These are phyloP conservation scores for California macrophylla DNA, from an alignment of 441 rosid genomes.

Conservation along the genomic window DNA sequence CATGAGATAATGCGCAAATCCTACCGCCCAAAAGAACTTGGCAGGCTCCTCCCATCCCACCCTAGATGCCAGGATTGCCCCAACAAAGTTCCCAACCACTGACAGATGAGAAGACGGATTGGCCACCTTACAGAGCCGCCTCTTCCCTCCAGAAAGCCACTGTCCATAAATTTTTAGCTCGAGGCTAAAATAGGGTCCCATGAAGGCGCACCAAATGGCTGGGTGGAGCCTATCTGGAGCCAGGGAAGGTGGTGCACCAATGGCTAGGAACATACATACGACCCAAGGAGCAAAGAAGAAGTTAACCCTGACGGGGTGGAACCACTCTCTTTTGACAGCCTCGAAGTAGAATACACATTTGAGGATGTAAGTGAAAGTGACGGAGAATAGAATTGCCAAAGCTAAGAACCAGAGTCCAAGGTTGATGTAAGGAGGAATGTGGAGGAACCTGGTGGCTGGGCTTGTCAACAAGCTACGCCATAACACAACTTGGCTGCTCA, in stretches of 20 bases:
- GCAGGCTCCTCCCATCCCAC: constrained; percentile 89
- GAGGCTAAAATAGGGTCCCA: constrained; percentile 58
- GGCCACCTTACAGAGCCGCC: constrained; percentile 83
- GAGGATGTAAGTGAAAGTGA: constrained; percentile 41
- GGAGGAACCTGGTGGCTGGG: constrained; percentile 64
- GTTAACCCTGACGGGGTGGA: constrained; percentile 75
- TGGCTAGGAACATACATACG: constrained; percentile 57
- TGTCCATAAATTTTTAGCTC: constrained; percentile 90
- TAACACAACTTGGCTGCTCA: constrained; percentile 80
- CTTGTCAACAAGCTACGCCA: constrained; percentile 31
- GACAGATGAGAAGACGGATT: constrained; percentile 82
- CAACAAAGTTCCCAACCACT: constrained; percentile 74
- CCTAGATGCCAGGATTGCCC: constrained; percentile 74
- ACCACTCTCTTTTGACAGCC: constrained; percentile 76
- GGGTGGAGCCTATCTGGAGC: constrained; percentile 23
- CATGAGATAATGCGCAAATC: constrained; percentile 71
- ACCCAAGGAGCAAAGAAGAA: constrained; percentile 94
- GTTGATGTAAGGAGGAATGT: constrained; percentile 35
- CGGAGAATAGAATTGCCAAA: constrained; percentile 32
- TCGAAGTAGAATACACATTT: constrained; percentile 60
- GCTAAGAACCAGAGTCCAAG: constrained; percentile 62
- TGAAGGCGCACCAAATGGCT: constrained; percentile 67
- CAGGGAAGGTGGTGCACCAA: constrained; percentile 55
- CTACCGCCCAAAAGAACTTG: constrained; percentile 71
- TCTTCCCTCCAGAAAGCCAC: constrained; percentile 86